A percentile compares a stretch with the other conserved stretches of the same genome.
phyloP scores from a whole-genome alignment of 768 basidiomycete genomes.

The Tephrocybe rancida region DNA sequence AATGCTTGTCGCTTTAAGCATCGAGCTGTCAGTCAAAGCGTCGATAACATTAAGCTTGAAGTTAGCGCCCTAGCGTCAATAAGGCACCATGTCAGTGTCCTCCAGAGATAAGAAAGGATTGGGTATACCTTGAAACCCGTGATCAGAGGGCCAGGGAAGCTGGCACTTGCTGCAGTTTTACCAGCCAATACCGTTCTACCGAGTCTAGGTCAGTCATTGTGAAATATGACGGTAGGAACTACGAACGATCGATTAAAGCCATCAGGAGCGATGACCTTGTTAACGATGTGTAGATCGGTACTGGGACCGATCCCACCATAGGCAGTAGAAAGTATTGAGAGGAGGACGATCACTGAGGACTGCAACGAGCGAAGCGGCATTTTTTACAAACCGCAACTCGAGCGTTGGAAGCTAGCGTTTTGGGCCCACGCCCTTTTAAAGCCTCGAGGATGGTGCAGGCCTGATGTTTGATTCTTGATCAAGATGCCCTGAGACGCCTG shows the following conservation, averaged over 20 bases:
- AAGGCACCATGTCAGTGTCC: background rate
- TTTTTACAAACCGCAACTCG: background rate
- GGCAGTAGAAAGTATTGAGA: constrained; percentile 7
- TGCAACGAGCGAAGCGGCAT: background rate
- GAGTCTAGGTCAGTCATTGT: background rate
- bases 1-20: background rate
- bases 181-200: constrained; percentile 35
- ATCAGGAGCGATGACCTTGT: constrained; percentile 48
- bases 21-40: background rate
- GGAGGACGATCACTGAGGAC: background rate
- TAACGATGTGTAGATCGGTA: constrained; percentile 39
- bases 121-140: constrained; percentile 27
- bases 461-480: background rate
- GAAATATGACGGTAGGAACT: constrained; percentile 15
- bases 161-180: constrained; percentile 11
- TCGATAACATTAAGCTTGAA: constrained; percentile 11
- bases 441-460: background rate
- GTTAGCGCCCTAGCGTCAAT: constrained; percentile 1
- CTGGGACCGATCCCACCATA: constrained; percentile 28
- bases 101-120: background rate
- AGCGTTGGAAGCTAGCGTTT: background rate
- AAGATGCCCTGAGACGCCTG: background rate
- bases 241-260: constrained; percentile 50
- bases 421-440: background rate
- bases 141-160: constrained; percentile 33